phyloP scores from a whole-genome alignment of 352 stramenopile species.

The Pythium volutum region DNA sequence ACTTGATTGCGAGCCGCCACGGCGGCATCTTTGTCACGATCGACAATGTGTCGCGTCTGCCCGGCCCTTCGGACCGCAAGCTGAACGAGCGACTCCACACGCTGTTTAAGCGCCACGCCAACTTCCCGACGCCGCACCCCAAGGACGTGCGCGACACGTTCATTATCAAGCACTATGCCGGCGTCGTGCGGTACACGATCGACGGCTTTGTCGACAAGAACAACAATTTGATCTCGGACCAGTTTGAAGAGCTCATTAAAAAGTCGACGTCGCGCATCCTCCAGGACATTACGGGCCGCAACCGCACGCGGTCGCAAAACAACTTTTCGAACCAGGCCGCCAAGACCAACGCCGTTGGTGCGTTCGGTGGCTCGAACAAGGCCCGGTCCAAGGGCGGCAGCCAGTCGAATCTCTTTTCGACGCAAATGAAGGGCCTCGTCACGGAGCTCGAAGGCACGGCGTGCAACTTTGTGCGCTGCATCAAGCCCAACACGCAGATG shows the following conservation, averaged over 20 bases:
- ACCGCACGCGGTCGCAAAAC: constrained; percentile 39
- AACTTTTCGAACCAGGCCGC: constrained; percentile 34
- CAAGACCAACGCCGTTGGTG: constrained; percentile 50
- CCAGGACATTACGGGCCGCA: constrained; percentile 60
- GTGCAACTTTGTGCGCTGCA: constrained; percentile 94
- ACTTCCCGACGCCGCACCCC: constrained; percentile 81
- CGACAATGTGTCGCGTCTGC: constrained; percentile 81
- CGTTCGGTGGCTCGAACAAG: constrained; percentile 36
- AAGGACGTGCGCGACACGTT: constrained; percentile 86
- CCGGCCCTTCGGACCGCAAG: constrained; percentile 85
- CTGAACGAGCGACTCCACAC: constrained; percentile 82
- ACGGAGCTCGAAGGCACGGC: constrained; percentile 81
- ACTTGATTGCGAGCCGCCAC: constrained; percentile 79
- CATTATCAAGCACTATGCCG: constrained; percentile 82
- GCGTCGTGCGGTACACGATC: constrained; percentile 83
- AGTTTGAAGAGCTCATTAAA: constrained; percentile 87
- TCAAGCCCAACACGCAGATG: constrained; percentile 96
- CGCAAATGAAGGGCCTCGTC: constrained; percentile 84
- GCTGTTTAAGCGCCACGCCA: constrained; percentile 75
- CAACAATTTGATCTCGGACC: constrained; percentile 89
- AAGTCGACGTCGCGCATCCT: constrained; percentile 67
- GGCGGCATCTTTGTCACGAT: constrained; percentile 84
- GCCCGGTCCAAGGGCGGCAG: constrained; percentile 57
- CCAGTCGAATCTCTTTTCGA: constrained; percentile 72
- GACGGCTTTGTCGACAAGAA: constrained; percentile 89